phyloP scores from a whole-genome alignment of 495 filamentous ascomycete genomes.

The Pyrenula massariospora region DNA sequence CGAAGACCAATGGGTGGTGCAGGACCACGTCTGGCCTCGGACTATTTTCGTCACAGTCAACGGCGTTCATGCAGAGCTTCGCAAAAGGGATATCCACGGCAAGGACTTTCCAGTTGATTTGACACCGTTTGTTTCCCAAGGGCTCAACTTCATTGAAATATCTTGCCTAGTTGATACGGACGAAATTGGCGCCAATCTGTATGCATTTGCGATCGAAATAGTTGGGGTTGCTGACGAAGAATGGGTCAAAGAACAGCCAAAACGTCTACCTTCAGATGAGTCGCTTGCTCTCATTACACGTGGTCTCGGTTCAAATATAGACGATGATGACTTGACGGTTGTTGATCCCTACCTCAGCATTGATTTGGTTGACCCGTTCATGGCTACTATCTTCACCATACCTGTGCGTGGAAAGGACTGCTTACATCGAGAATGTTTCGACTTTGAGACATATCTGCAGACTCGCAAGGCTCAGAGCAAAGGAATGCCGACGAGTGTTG shows the following conservation, averaged over 20 bases:
- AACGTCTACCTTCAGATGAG: constrained; percentile 15
- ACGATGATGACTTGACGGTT: constrained; percentile 60
- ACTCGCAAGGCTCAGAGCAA: constrained; percentile 40
- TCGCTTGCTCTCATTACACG: constrained; percentile 16
- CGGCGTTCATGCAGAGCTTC: constrained; percentile 36
- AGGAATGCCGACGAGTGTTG: constrained; percentile 44
- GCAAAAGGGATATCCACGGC: constrained; percentile 53
- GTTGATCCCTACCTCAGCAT: constrained; percentile 53
- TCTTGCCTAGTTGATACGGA: constrained; percentile 27
- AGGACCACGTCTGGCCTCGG: constrained; percentile 60
- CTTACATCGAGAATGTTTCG: constrained; percentile 75
- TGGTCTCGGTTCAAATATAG: constrained; percentile 15
- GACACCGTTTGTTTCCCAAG: constrained; percentile 36
- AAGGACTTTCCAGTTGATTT: constrained; percentile 70
- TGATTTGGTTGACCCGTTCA: constrained; percentile 68
- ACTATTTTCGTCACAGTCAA: constrained; percentile 64
- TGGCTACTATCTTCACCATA: constrained; percentile 49
- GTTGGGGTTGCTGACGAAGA: constrained; percentile 35
- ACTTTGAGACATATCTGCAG: constrained; percentile 66
- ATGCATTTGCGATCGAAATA: constrained; percentile 50
- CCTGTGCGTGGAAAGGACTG: constrained; percentile 55
- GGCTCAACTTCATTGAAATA: constrained; percentile 48
- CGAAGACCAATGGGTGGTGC: constrained; percentile 44
- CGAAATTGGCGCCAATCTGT: constrained; percentile 24
- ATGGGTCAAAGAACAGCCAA: constrained; percentile 30